A percentile compares a stretch with the other conserved stretches of the same genome.
These are phyloP conservation scores for Chalciporus pseudorubinellus DNA, from an alignment of 768 basidiomycete species.

Conservation along the genomic window DNA sequence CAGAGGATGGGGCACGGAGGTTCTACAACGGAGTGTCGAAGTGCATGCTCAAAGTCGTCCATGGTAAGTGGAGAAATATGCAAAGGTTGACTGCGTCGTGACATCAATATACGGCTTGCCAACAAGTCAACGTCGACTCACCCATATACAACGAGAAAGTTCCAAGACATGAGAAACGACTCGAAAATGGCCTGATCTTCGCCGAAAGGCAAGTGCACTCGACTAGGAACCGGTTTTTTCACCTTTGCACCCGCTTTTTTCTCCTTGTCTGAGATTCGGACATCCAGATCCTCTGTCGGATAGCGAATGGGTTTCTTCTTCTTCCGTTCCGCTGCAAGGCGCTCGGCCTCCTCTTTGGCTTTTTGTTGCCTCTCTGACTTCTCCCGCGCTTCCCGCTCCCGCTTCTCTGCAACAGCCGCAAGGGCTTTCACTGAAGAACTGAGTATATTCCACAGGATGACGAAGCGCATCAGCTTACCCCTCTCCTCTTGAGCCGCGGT, in stretches of 20 bases:
- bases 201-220: conserved; percentile 65
- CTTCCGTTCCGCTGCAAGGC: conserved; percentile 72
- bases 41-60: conserved; percentile 88
- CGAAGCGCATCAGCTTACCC: conserved; percentile 40
- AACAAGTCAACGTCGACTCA: conserved; percentile 37
- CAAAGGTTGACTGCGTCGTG: conserved; percentile 66
- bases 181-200: conserved; percentile 68
- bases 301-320: conserved; percentile 91
- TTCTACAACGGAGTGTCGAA: conserved; percentile 72
- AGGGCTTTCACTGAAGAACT: conserved; percentile 27
- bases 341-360: conserved; percentile 69
- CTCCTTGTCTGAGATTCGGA: conserved; percentile 76
- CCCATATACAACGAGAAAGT: conserved; percentile 93
- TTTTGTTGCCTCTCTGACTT: conserved; percentile 64
- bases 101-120: conserved; percentile 1
- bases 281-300: conserved; percentile 89
- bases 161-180: conserved; percentile 88
- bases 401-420: conserved; percentile 50
- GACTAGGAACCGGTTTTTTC: conserved; percentile 64
- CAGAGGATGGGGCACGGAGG: conserved; percentile 73
- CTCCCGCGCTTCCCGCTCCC: conserved; percentile 68
- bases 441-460: conserved; percentile 6
- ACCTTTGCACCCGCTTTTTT: conserved; percentile 73
- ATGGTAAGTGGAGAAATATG: conserved; percentile 85
- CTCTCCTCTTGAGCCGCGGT: conserved; percentile 72